Conservation (phyloP, 306 rosid genomes). For the Luffa aegyptiaca region DNA sequence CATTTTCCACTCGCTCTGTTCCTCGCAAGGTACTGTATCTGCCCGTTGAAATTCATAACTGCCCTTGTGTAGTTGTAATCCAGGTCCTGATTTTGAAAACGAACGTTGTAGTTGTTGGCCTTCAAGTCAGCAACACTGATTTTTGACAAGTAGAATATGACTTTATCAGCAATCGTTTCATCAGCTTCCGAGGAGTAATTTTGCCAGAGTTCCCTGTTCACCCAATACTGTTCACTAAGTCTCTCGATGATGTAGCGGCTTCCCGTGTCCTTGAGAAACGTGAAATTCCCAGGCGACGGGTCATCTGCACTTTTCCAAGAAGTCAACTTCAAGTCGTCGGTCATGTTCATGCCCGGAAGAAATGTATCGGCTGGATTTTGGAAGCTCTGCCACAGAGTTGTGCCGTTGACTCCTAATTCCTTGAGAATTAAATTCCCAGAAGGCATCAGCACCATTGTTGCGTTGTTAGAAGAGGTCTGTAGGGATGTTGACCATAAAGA, state of each 20-base stretch:
- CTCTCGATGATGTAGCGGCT: background rate
- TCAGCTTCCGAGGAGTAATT: background rate
- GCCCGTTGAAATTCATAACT: conserved; percentile 15
- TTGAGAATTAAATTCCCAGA: conserved; percentile 34
- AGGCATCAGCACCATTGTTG: conserved; percentile 19
- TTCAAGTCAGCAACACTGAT: background rate
- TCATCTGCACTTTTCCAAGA: conserved; percentile 20
- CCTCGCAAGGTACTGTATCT: conserved; percentile 28
- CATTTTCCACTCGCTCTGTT: conserved; percentile 14
- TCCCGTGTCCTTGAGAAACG: background rate
- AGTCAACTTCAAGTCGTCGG: conserved; percentile 27
- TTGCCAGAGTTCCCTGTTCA: background rate
- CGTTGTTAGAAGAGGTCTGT: background rate
- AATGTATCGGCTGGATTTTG: conserved; percentile 62
- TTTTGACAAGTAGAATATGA: background rate
- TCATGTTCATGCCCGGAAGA: conserved; percentile 73
- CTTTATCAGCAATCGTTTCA: background rate
- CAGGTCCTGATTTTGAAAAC: background rate
- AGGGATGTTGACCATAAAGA: conserved; percentile 6
- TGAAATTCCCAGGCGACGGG: conserved; percentile 15
- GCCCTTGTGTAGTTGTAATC: background rate
- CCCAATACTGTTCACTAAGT: background rate
- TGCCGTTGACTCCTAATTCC: background rate
- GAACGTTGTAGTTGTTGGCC: background rate
- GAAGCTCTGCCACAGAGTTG: conserved; percentile 38